Conservation (phyloP, 2,329 filamentous ascomycete species). For the Penicillium corylophilum region DNA sequence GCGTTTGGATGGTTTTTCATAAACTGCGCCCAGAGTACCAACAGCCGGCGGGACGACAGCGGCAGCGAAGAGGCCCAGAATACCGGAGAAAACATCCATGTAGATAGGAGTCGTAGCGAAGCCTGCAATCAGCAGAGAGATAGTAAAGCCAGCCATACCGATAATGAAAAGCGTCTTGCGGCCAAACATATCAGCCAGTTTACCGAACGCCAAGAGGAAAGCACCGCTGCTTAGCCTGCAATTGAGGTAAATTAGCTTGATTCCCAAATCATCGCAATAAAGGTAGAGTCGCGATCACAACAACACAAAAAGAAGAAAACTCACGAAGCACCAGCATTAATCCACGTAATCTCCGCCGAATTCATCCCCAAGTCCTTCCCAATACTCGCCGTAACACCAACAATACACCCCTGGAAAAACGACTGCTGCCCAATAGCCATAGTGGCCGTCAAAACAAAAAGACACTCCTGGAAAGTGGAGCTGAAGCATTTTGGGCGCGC, state of each 20-base stretch:
- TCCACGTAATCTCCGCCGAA: conserved; percentile 66
- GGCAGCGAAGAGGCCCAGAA: conserved; percentile 64
- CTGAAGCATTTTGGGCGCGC: conserved; percentile 50
- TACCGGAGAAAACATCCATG: conserved; percentile 62
- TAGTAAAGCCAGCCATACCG: conserved; percentile 59
- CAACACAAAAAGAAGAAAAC: conserved; percentile 22
- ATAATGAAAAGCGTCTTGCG: conserved; percentile 60
- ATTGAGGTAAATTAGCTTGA: too few relatives aligned
- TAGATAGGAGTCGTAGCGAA: conserved; percentile 60
- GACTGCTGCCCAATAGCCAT: conserved; percentile 64
- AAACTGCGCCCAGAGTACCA: conserved; percentile 63
- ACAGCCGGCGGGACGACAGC: conserved; percentile 64
- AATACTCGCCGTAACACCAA: conserved; percentile 64
- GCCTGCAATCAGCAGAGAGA: conserved; percentile 58
- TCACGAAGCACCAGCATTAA: conserved; percentile 60
- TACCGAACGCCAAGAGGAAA: conserved; percentile 66
- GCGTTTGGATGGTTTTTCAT: conserved; percentile 59
- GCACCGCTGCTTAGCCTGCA: conserved; percentile 60
- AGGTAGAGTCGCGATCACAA: too few relatives aligned
- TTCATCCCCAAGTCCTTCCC: conserved; percentile 61
- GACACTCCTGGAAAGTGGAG: conserved; percentile 61
- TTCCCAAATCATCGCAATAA: too few relatives aligned
- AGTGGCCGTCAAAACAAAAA: conserved; percentile 66
- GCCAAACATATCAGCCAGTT: conserved; percentile 66
- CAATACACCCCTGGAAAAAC: conserved; percentile 59